phyloP scores from a whole-genome alignment of 768 basidiomycete species.

The Leccinellum albellum region DNA sequence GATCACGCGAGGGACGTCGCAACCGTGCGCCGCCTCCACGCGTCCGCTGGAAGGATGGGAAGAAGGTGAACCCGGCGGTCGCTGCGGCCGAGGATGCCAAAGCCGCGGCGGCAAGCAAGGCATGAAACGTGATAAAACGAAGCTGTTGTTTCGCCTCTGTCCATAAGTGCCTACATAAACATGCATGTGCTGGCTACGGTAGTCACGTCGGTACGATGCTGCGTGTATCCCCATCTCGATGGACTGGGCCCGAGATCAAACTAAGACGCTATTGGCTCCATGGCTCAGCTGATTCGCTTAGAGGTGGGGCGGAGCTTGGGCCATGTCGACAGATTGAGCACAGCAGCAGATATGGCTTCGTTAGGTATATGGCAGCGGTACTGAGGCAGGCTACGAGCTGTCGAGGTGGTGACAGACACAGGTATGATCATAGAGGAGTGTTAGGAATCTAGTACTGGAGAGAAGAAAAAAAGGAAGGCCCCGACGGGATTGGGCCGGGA shows the following conservation, averaged over 20 bases:
- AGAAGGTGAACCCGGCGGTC: constrained; percentile 96
- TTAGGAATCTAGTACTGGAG: not conserved
- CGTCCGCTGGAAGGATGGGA: constrained; percentile 90
- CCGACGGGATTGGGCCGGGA: not conserved
- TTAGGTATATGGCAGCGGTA: not conserved
- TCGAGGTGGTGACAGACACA: not conserved
- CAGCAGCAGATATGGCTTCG: not conserved
- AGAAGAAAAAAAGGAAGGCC: not conserved
- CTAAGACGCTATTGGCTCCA: not conserved
- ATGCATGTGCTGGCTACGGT: not conserved
- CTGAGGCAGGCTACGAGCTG: not conserved
- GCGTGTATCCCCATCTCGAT: not conserved
- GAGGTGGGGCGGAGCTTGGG: not conserved
- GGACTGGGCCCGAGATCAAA: not conserved
- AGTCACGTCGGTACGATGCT: not conserved
- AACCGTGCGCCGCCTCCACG: constrained; percentile 98
- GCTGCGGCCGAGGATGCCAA: constrained; percentile 89
- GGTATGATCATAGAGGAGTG: not conserved
- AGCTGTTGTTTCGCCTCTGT: constrained; percentile 1
- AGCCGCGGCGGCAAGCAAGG: constrained; percentile 50
- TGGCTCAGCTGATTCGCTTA: not conserved
- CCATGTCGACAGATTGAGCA: not conserved
- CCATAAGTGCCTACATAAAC: not conserved
- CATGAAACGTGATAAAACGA: constrained; percentile 33
- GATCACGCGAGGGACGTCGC: constrained; percentile 90